A percentile compares a stretch with the other conserved stretches of the same genome.
phyloP scores from a whole-genome alignment of 257 asterid genomes.

The Lycium barbarum region DNA sequence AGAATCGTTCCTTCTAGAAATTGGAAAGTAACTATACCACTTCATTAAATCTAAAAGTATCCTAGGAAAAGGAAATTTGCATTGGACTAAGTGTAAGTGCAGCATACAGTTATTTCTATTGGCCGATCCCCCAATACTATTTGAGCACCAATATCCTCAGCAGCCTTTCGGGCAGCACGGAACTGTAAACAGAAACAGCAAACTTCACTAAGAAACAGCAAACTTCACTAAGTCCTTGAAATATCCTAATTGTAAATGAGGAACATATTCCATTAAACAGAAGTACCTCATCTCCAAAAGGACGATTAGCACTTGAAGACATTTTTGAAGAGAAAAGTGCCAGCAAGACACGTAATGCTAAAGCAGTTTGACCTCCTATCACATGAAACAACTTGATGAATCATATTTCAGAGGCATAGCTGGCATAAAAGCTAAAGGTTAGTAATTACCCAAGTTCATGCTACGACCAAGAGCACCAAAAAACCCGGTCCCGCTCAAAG shows the following conservation, averaged over 20 bases:
- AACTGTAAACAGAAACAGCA: constrained; percentile 53
- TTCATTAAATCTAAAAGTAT: constrained; percentile 1
- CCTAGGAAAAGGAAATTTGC: constrained; percentile 20
- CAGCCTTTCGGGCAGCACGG: constrained; percentile 85
- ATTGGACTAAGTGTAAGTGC: constrained; percentile 17
- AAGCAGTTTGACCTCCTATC: constrained; percentile 89
- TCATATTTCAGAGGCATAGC: background rate
- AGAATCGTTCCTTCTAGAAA: background rate
- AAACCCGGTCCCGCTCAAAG: constrained; percentile 80
- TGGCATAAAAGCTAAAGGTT: constrained; percentile 24
- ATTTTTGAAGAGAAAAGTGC: constrained; percentile 84
- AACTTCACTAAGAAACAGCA: background rate
- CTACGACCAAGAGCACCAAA: constrained; percentile 91
- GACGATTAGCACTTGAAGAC: constrained; percentile 72
- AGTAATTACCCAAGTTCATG: constrained; percentile 72
- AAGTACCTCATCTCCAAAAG: constrained; percentile 87
- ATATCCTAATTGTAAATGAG: background rate
- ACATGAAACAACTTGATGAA: background rate
- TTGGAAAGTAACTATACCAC: background rate
- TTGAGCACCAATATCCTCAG: constrained; percentile 92
- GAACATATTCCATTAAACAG: background rate
- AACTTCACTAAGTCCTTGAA: background rate
- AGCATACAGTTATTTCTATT: constrained; percentile 84
- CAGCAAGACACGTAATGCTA: constrained; percentile 77
- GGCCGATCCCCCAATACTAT: constrained; percentile 92